phyloP scores from a whole-genome alignment of 768 basidiomycete genomes.

The Kwoniella sp. region DNA sequence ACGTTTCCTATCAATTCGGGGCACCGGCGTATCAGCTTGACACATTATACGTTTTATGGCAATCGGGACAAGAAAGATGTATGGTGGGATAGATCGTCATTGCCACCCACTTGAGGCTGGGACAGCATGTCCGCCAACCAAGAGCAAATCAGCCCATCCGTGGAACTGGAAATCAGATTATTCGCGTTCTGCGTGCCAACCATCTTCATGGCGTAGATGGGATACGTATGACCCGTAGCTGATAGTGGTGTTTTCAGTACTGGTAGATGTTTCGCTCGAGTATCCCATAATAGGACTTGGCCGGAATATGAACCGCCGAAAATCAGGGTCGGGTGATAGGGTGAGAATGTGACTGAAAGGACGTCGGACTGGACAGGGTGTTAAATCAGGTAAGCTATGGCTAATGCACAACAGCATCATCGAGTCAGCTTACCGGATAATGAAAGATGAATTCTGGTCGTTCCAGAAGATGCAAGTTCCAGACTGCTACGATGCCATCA shows the following conservation, averaged over 20 bases:
- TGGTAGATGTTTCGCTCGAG: constrained; percentile 91
- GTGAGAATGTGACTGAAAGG: constrained; percentile 92
- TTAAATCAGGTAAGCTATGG: too few relatives aligned
- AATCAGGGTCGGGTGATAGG: constrained; percentile 94
- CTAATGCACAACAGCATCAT: too few relatives aligned
- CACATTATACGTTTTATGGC: too few relatives aligned
- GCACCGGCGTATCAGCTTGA: too few relatives aligned
- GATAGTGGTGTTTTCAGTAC: constrained; percentile 95
- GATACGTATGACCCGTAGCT: constrained; percentile 95
- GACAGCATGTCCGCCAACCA: constrained; percentile 99
- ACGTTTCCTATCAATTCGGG: constrained; percentile 89
- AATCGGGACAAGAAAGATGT: too few relatives aligned
- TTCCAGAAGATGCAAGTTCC: constrained; percentile 94
- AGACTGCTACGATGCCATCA: constrained; percentile 93
- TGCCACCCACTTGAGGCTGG: constrained; percentile 76
- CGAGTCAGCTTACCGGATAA: constrained; percentile 71
- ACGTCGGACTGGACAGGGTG: constrained; percentile 86
- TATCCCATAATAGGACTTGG: constrained; percentile 97
- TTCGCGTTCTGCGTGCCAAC: constrained; percentile 99
- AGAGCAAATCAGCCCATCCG: constrained; percentile 94
- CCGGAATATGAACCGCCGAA: constrained; percentile 99
- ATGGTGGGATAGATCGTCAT: too few relatives aligned
- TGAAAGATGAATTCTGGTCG: constrained; percentile 98
- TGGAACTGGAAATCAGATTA: constrained; percentile 93
- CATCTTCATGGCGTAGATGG: constrained; percentile 97